Conservation (phyloP, 805 yeast genomes). For the Yarrowia alimentaria region DNA sequence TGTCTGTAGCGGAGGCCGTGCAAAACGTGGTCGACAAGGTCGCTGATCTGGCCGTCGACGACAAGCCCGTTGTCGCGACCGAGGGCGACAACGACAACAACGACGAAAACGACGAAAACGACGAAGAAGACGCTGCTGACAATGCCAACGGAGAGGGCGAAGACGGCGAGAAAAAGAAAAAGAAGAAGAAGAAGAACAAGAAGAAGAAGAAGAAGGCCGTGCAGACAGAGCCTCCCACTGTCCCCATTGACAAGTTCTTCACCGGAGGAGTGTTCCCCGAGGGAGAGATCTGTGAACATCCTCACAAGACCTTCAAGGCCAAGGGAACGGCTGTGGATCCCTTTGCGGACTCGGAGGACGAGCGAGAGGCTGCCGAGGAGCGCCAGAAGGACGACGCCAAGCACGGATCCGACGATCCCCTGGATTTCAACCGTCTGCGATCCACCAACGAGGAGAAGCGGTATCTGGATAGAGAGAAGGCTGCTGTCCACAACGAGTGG, state of each 20-base stretch:
- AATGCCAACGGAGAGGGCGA: conserved; percentile 34
- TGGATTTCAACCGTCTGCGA: conserved; percentile 64
- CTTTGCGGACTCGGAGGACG: conserved; percentile 25
- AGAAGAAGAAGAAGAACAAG: conserved; percentile 51
- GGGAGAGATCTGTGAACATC: conserved; percentile 51
- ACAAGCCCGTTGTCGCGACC: neutral
- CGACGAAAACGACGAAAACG: conserved; percentile 39
- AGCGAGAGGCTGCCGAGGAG: conserved; percentile 22
- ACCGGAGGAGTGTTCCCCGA: conserved; percentile 77
- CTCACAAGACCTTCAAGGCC: conserved; percentile 26
- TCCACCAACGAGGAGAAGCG: conserved; percentile 85
- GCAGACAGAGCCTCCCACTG: conserved; percentile 50
- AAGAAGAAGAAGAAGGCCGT: conserved; percentile 49
- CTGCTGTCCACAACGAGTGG: conserved; percentile 74
- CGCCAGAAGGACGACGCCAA: conserved; percentile 24
- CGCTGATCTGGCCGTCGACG: conserved; percentile 29
- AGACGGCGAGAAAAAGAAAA: conserved; percentile 53
- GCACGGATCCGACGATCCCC: conserved; percentile 63
- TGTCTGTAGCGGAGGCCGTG: conserved; percentile 1
- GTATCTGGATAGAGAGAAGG: conserved; percentile 62
- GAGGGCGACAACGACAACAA: conserved; percentile 31
- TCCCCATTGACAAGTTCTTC: conserved; percentile 63
- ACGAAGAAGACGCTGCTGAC: conserved; percentile 39
- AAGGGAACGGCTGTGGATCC: conserved; percentile 22
- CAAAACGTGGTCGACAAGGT: conserved; percentile 20